phyloP scores from a whole-genome alignment of 768 basidiomycete species.

The Sporobolomyces phaffii region DNA sequence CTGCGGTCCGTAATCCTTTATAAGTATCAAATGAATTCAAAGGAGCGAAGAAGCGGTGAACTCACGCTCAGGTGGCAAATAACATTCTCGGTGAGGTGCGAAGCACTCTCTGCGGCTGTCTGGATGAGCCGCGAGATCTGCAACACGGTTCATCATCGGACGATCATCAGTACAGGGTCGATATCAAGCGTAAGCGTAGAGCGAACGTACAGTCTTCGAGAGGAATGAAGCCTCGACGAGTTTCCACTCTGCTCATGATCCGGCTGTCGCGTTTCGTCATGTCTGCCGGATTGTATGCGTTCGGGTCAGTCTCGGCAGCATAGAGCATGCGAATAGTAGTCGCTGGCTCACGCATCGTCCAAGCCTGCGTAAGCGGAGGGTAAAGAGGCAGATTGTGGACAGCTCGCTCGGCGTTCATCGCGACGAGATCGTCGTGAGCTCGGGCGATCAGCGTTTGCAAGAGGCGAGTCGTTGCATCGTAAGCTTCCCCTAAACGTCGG shows the following conservation, averaged over 20 bases:
- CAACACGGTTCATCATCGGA: no score
- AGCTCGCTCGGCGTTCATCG: conserved; percentile 2
- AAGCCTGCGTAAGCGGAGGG: conserved; percentile 1
- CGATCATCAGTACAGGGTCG: no score
- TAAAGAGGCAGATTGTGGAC: background rate
- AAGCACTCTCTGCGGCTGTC: background rate
- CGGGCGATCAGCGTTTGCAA: conserved; percentile 22
- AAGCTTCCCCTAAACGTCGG: conserved; percentile 27
- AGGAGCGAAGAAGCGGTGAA: no score
- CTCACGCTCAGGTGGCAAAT: conserved; percentile 28
- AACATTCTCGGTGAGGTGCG: conserved; percentile 7
- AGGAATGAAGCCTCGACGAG: conserved; percentile 27
- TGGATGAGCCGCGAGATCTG: conserved; percentile 17
- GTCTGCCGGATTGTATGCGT: no score
- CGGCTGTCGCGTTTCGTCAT: conserved; percentile 36
- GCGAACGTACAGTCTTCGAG: conserved; percentile 29
- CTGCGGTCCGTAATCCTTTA: no score
- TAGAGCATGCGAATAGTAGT: background rate
- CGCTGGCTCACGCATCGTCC: conserved; percentile 26
- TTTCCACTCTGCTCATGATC: conserved; percentile 36
- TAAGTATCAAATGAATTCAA: no score
- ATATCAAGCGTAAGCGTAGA: background rate
- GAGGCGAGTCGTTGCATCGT: conserved; percentile 26
- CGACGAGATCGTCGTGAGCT: conserved; percentile 7
- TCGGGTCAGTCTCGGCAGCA: no score